Base-by-base conservation (phyloP, 129 eudicot genomes). In the Pulicaria dysenterica region DNA sequence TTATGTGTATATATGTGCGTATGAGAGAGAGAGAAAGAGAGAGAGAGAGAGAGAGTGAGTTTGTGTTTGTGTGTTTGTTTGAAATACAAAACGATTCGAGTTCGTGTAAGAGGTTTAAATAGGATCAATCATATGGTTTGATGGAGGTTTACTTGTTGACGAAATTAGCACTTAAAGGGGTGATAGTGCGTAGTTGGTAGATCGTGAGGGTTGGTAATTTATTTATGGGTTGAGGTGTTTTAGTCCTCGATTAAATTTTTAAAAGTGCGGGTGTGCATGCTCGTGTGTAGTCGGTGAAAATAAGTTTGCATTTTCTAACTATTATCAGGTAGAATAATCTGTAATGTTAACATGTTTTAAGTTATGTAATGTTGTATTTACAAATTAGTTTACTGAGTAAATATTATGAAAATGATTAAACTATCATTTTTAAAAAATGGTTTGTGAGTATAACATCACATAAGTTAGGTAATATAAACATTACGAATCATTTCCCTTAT, bases 211-310 rank as follows among this genome's bases (percentile, higher is more conserved):
- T 24, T 24, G 31, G 73, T 5, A 13, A 41, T 17, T 14, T 14
- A 24, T 39, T 3, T 37, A 41, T 5, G 8, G 36, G 57, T 6
- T 38, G 3, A 70, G 56, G 44, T 58, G 46, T 46, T 24, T 47
- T 45, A 31, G 77, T 59, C 69, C 50, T 73, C 3, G 69, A 36
- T 47, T n/a, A n/a, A 31, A 16, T 47, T 72, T 38, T 14, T 17
- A 34, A 57, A 34, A 73, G 61, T 70, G 77, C 61, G 77, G 70
- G 24, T 60, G 36, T 12, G 48, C 49, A 73, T 59, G 60, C 60
- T 73, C 77, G 40, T 47, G 49, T 43, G 54, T 72, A 58, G 15
- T 43, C 34, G 69, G 41, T 42, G n/a, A n/a, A n/a, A n/a, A n/a
- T n/a, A n/a, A n/a, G n/a, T n/a, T n/a, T n/a, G n/a, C n/a, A n/a